A percentile compares a stretch with the other conserved stretches of the same genome.
These are phyloP conservation scores for Calonectria multiphialidica DNA, from an alignment of 2,329 filamentous ascomycete species.

Conservation along the genomic window DNA sequence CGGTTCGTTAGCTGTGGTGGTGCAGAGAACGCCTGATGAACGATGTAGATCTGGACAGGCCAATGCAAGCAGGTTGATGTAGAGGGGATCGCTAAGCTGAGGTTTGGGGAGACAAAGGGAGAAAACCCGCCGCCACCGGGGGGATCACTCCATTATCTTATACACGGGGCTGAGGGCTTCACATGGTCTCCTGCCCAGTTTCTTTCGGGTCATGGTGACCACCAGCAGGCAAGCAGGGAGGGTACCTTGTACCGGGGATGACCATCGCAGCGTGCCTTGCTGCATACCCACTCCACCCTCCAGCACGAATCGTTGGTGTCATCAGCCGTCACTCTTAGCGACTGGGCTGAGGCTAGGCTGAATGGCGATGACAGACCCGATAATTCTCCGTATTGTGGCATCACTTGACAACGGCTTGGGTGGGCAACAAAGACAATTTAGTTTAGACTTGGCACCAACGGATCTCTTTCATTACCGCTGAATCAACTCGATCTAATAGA, in stretches of 20 bases:
- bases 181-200: slow-evolving; percentile 43
- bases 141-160: slow-evolving; percentile 40
- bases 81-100: background rate
- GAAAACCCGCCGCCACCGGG: background rate
- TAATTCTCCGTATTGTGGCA: background rate
- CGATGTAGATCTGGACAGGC: slow-evolving; percentile 1
- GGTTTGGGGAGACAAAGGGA: slow-evolving; percentile 15
- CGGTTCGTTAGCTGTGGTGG: background rate
- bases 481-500: slow-evolving; percentile 20
- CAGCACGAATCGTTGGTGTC: background rate
- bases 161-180: slow-evolving; percentile 32
- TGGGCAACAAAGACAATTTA: slow-evolving; percentile 7
- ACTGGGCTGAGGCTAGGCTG: slow-evolving; percentile 4
- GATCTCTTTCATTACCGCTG: slow-evolving; percentile 13
- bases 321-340: background rate
- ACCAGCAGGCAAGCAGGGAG: slow-evolving; percentile 37
- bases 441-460: background rate
- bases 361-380: background rate
- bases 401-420: background rate
- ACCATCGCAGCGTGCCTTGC: slow-evolving; percentile 32
- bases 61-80: background rate
- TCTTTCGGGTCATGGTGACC: slow-evolving; percentile 40
- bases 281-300: slow-evolving; percentile 36
- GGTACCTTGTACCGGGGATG: slow-evolving; percentile 35
- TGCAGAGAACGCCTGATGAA: background rate